Conservation (phyloP, 805 yeast species). For the Dipodascus albidus region DNA sequence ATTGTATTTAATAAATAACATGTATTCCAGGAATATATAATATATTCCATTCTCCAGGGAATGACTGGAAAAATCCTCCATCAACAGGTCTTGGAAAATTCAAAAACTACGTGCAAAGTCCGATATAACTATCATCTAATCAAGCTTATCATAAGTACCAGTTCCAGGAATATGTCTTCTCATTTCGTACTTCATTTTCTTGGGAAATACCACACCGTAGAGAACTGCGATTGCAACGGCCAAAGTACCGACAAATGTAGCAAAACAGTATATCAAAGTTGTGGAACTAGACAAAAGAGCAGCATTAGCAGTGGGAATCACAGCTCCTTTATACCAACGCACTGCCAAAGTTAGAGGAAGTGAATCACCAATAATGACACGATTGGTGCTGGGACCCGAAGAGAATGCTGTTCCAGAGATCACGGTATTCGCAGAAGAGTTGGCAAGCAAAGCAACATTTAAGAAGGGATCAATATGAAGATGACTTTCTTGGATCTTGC, state of each 20-base stretch:
- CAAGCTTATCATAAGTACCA: conserved; percentile 10
- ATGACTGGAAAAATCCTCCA: too few species aligned
- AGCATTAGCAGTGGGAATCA: conserved; percentile 5
- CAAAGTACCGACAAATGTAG: conserved; percentile 13
- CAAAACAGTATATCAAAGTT: conserved; percentile 7
- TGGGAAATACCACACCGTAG: conserved; percentile 16
- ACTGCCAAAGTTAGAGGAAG: conserved; percentile 46
- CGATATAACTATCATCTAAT: too few species aligned
- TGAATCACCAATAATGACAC: conserved; percentile 55
- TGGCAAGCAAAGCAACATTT: conserved; percentile 38
- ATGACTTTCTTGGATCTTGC: conserved; percentile 55
- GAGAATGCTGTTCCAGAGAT: conserved; percentile 49
- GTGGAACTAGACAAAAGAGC: conserved; percentile 12
- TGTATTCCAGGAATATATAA: too few species aligned
- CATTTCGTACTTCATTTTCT: conserved; percentile 6
- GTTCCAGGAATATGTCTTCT: conserved; percentile 17
- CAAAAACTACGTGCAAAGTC: too few species aligned
- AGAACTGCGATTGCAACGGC: conserved; percentile 11
- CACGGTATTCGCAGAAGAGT: conserved; percentile 29
- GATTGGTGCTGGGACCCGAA: conserved; percentile 43
- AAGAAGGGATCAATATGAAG: conserved; percentile 50
- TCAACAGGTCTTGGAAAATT: too few species aligned
- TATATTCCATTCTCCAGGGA: too few species aligned
- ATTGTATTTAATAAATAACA: too few species aligned
- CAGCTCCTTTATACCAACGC: conserved; percentile 34